A percentile compares a stretch with the other conserved stretches of the same genome.
phyloP scores from a whole-genome alignment of 331 rosid species.

The Quercus tomentella region DNA sequence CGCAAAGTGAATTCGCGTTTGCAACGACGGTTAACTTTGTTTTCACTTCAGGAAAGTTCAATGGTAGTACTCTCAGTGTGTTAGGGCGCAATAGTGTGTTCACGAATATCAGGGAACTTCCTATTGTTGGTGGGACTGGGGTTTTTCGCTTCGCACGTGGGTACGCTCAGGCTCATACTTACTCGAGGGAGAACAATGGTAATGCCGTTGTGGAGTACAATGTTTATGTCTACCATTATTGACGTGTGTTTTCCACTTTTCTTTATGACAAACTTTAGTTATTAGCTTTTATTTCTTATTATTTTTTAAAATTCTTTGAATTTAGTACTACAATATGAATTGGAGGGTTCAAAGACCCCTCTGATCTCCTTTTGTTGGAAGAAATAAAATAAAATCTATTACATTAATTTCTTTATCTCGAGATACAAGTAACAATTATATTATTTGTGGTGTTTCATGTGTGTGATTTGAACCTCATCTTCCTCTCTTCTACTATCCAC shows the following conservation, averaged over 20 bases:
- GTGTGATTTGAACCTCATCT: too few relatives aligned
- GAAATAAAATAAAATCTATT: too few relatives aligned
- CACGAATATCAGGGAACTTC: conserved; percentile 46
- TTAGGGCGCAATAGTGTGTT: conserved; percentile 39
- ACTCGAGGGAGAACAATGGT: not conserved
- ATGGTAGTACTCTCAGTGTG: conserved; percentile 43
- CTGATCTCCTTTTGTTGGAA: too few relatives aligned
- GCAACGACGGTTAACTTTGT: conserved; percentile 45
- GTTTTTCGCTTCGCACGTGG: conserved; percentile 54
- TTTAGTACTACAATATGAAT: too few relatives aligned
- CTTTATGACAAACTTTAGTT: not conserved
- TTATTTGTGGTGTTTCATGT: too few relatives aligned
- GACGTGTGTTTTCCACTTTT: not conserved
- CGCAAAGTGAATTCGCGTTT: conserved; percentile 24
- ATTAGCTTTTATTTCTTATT: not conserved
- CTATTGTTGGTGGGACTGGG: conserved; percentile 58
- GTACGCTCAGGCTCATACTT: conserved; percentile 47
- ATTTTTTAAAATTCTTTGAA: too few relatives aligned
- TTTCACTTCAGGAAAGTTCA: conserved; percentile 39
- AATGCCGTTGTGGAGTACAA: conserved; percentile 52
- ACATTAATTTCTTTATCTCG: too few relatives aligned
- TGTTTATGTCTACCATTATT: conserved; percentile 43
- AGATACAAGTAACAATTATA: too few relatives aligned
- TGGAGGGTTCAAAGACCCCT: too few relatives aligned
- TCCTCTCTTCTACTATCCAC: too few relatives aligned